phyloP scores from a whole-genome alignment of 2,329 filamentous ascomycete species.

The Scedosporium boydii region DNA sequence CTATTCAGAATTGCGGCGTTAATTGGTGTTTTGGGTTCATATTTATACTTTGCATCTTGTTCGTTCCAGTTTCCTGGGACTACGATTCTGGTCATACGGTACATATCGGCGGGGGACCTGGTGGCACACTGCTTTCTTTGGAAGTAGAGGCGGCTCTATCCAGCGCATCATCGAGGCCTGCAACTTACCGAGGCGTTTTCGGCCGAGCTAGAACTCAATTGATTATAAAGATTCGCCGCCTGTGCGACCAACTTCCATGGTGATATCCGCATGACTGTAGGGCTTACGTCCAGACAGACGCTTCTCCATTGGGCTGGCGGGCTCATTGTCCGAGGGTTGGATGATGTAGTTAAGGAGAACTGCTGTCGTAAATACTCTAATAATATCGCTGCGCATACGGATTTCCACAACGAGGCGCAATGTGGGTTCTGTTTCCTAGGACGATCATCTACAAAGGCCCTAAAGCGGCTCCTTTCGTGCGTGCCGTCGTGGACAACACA shows the following conservation, averaged over 20 bases:
- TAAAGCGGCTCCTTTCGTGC: too few relatives aligned
- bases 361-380: too few relatives aligned
- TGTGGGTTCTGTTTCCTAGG: too few relatives aligned
- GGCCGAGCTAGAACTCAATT: not conserved
- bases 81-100: not conserved
- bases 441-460: too few relatives aligned
- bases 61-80: not conserved
- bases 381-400: too few relatives aligned
- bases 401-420: too few relatives aligned
- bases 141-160: not conserved
- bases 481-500: too few relatives aligned
- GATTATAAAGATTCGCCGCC: not conserved
- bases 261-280: not conserved
- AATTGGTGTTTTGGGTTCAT: not conserved
- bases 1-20: not conserved
- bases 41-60: not conserved
- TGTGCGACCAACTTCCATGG: not conserved
- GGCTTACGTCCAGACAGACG: too few relatives aligned
- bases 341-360: too few relatives aligned
- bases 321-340: too few relatives aligned
- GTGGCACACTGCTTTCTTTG: not conserved
- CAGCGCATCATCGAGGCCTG: not conserved
- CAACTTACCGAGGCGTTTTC: not conserved
- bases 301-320: too few relatives aligned
- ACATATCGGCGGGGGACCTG: not conserved